Percentiles rank a stretch among this genome's conserved stretches.
phyloP scores from a whole-genome alignment of 352 stramenopile species.

The Phytophthora rubi region DNA sequence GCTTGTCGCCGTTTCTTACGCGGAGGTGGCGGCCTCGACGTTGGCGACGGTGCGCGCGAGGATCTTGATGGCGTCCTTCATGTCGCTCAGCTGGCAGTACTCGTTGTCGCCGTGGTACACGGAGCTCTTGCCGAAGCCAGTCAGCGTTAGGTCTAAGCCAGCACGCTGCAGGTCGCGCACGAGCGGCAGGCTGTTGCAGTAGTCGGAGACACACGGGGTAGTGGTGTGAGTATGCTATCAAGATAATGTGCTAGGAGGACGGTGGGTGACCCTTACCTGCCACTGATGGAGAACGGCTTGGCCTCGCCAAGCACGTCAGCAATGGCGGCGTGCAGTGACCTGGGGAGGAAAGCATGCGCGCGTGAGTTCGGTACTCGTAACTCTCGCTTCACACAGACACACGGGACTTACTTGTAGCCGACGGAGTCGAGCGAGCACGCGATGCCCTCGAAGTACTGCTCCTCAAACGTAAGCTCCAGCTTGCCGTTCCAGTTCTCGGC shows the following conservation, averaged over 20 bases:
- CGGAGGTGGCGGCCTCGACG: slow-evolving; percentile 45
- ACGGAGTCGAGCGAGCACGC: slow-evolving; percentile 90
- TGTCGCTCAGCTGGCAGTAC: slow-evolving; percentile 86
- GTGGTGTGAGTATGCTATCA: neutral
- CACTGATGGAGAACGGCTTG: slow-evolving; percentile 91
- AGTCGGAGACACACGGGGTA: neutral
- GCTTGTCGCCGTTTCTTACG: slow-evolving; percentile 7
- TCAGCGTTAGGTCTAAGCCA: slow-evolving; percentile 73
- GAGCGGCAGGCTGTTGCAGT: slow-evolving; percentile 49
- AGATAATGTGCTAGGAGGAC: neutral
- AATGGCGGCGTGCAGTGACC: slow-evolving; percentile 77
- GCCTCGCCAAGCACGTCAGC: slow-evolving; percentile 71
- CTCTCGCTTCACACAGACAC: neutral
- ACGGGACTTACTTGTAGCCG: slow-evolving; percentile 62
- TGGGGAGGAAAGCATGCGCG: slow-evolving; percentile 3
- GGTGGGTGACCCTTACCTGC: slow-evolving; percentile 46
- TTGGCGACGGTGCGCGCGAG: slow-evolving; percentile 81
- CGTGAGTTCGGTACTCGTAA: neutral
- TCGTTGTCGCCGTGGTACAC: slow-evolving; percentile 94
- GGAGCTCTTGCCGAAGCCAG: slow-evolving; percentile 75
- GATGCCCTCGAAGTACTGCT: slow-evolving; percentile 86
- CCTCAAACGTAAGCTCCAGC: slow-evolving; percentile 87
- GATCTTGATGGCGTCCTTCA: slow-evolving; percentile 89
- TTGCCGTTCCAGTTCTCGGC: slow-evolving; percentile 78
- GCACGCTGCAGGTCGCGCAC: slow-evolving; percentile 75